These are phyloP conservation scores for Cylindrotheca closterium DNA, from an alignment of 108 stramenopile species.

Conservation along the genomic window DNA sequence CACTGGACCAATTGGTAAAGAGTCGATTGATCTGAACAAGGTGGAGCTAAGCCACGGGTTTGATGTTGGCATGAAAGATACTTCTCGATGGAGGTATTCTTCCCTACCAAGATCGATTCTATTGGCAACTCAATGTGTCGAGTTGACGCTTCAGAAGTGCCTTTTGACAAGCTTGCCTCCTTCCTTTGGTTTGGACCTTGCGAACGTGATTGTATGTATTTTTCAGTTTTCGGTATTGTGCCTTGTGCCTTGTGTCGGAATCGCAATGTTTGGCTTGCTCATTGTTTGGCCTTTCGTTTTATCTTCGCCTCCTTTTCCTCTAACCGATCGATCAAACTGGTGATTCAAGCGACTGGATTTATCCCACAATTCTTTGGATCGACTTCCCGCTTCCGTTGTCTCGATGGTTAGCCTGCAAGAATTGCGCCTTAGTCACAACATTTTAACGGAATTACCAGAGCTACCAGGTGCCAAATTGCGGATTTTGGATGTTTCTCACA, in stretches of 20 bases:
- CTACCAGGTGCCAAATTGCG: constrained; percentile 5
- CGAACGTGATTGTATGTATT: constrained; percentile 30
- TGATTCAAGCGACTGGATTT: constrained; percentile 12
- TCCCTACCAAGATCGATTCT: constrained; percentile 13
- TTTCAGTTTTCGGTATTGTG: background rate
- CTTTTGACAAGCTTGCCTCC: constrained; percentile 7
- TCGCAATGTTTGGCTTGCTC: background rate
- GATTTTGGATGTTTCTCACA: constrained; percentile 16
- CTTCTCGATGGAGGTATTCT: background rate
- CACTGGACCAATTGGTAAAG: background rate
- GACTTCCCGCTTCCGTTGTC: constrained; percentile 24
- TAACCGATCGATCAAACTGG: too few species aligned
- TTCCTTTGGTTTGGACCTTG: constrained; percentile 36
- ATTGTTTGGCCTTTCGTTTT: background rate
- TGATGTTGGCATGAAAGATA: background rate
- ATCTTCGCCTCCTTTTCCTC: background rate
- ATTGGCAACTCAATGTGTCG: constrained; percentile 4
- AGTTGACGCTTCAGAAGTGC: constrained; percentile 7
- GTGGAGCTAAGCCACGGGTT: background rate
- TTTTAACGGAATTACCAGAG: background rate
- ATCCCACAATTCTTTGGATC: constrained; percentile 13
- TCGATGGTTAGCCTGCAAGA: constrained; percentile 6
- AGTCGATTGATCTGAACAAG: background rate
- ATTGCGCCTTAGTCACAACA: constrained; percentile 3
- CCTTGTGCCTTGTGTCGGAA: background rate